Evolutionary conservation across 352 stramenopile species (phyloP), one percentile per base, ranked within the genome.

Genomic region (Aphanomyces cochlioides): DNA sequence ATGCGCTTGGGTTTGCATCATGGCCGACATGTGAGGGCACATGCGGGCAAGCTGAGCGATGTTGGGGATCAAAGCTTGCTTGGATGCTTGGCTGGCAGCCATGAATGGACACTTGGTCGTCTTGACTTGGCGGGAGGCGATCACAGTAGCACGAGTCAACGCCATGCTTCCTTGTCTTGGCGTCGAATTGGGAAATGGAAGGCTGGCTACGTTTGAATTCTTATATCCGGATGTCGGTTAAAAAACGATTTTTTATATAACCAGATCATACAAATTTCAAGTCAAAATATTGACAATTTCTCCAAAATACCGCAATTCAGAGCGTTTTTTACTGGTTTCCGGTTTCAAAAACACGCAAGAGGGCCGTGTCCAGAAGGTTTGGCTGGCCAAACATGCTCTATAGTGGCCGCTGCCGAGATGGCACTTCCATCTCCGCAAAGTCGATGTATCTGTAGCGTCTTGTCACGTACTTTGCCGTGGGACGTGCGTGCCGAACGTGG

Each of bases 11-110:
- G 82, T 80, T 37, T 69, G 47, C 85, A 95, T 93, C 60, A 92
- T 69, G 19, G 77, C 80, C 65, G 83, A 91, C 87, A 95, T 93
- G 83, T 95, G 87, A 69, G 87, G 87, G 53, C 87, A 95, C 56
- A 95, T 79, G 74, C 92, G 91, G 28, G 84, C 85, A 47, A 95
- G 73, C 77, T 93, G 84, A 66, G 85, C 78, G 75, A 93, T 92
- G 78, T 95, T 95, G 65, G 87, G 87, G 66, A 95, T 76, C 59
- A 95, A 69, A 15, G 87, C 87, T 15, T 85, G 84, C 64, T 85
- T 85, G 3, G 85, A 77, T 1, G 83, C 89, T 10, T 84, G 82
- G 19, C 90, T 82, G 53, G 85, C 81, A 74, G 90, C 79, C 80
- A 95, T 92, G 78, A 95, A 95, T 15, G 87, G 87, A 70, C 87